A percentile compares a stretch with the other conserved stretches of the same genome.
Evolutionary conservation across 106 monocot genomes (phyloP).

Genomic region (Dioscorea dumetorum): DNA sequence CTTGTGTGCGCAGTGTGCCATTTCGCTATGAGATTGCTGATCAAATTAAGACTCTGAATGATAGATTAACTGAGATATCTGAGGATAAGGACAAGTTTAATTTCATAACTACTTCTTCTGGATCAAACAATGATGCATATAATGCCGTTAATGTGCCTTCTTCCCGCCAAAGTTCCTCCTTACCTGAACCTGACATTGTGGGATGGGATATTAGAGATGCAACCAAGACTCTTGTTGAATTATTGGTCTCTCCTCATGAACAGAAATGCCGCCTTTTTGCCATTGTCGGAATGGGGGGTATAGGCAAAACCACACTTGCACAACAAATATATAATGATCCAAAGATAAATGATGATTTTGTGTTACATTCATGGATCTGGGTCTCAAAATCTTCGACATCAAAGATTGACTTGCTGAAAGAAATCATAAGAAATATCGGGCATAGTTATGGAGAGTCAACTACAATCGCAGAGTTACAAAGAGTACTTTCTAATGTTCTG

Average conservation of each 20-base stretch:
- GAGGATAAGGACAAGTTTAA: background rate
- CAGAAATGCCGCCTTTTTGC: background rate
- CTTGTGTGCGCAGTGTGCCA: background rate
- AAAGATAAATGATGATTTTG: background rate
- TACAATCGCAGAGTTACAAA: constrained; percentile 4
- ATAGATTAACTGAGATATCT: background rate
- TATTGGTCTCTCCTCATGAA: background rate
- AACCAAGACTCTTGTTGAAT: background rate
- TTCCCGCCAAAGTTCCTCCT: background rate
- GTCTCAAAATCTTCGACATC: background rate
- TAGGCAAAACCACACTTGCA: constrained; percentile 11
- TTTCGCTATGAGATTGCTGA: background rate
- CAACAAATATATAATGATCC: background rate
- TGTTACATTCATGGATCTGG: background rate
- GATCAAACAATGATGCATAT: too few species aligned
- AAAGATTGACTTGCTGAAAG: background rate
- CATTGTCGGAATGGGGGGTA: constrained; percentile 5
- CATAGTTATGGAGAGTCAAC: constrained; percentile 1
- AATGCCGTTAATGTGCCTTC: background rate
- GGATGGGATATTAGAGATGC: background rate
- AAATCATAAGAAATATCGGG: background rate
- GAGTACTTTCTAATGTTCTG: background rate
- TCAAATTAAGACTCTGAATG: background rate
- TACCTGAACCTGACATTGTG: background rate
- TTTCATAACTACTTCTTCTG: background rate